These are phyloP conservation scores for Trichoderma asperelloides DNA, from an alignment of 495 filamentous ascomycete genomes.

Conservation along the genomic window DNA sequence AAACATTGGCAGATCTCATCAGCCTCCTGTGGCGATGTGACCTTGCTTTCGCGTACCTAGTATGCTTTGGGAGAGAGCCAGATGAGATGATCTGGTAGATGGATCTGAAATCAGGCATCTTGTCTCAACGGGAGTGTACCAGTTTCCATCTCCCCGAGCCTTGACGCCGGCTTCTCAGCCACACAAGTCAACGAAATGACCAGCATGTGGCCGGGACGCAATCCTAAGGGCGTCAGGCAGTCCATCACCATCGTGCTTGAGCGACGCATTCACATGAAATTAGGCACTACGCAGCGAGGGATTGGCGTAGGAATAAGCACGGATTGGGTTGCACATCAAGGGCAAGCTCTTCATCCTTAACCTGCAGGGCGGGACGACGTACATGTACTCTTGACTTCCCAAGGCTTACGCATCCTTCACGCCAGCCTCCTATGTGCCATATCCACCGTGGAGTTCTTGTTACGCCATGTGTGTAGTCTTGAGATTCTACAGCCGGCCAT, in stretches of 20 bases:
- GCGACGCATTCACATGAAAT: not conserved
- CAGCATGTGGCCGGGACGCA: not conserved
- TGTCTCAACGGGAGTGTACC: not conserved
- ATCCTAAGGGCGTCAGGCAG: not conserved
- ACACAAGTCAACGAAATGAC: not conserved
- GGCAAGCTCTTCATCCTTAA: not conserved
- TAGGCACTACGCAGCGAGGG: not conserved
- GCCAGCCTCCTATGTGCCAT: not conserved
- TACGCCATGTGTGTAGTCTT: too few species aligned
- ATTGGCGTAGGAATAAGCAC: not conserved
- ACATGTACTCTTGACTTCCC: not conserved
- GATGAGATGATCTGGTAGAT: not conserved
- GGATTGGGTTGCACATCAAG: not conserved
- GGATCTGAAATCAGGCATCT: not conserved
- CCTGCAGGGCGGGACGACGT: not conserved
- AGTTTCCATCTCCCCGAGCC: not conserved
- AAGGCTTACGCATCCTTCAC: not conserved
- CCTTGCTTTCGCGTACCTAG: not conserved
- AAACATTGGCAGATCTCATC: not conserved
- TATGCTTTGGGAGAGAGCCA: not conserved
- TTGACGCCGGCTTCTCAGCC: not conserved
- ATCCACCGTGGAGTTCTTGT: too few species aligned
- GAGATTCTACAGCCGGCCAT: not conserved
- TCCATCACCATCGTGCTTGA: not conserved
- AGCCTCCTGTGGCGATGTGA: not conserved